Evolutionary conservation across 331 rosid species (phyloP).

Genomic region (Erythrophleum ivorense): DNA sequence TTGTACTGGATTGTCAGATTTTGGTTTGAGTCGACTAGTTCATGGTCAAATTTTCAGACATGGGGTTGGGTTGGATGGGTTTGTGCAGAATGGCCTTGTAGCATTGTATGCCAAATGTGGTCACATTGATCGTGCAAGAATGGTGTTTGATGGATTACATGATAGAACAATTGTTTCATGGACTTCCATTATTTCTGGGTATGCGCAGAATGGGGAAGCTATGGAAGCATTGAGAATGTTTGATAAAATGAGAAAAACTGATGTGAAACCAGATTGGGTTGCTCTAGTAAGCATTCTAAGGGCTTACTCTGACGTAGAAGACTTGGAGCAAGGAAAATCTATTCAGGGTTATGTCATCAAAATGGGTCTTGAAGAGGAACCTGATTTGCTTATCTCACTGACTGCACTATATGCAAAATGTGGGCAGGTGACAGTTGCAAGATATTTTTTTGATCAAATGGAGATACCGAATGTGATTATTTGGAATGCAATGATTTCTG

Average conservation of each 20-base stretch:
- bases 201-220: constrained; percentile 71
- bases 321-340: constrained; percentile 72
- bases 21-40: constrained; percentile 54
- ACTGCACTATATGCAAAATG: constrained; percentile 75
- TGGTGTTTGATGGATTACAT: constrained; percentile 61
- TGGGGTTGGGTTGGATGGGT: constrained; percentile 58
- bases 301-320: constrained; percentile 72
- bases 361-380: constrained; percentile 73
- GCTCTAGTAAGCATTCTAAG: constrained; percentile 68
- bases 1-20: constrained; percentile 54
- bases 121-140: constrained; percentile 51
- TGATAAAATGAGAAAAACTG: constrained; percentile 58
- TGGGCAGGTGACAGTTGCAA: constrained; percentile 70
- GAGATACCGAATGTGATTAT: constrained; percentile 52
- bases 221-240: constrained; percentile 73
- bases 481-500: constrained; percentile 93
- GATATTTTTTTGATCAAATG: constrained; percentile 67
- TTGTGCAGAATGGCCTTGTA: constrained; percentile 84
- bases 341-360: constrained; percentile 72
- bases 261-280: constrained; percentile 69
- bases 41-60: constrained; percentile 63
- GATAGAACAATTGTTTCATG: constrained; percentile 75
- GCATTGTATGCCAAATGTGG: constrained; percentile 77
- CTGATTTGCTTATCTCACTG: constrained; percentile 69
- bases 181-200: constrained; percentile 86